Evolutionary conservation across 2,329 filamentous ascomycete genomes (phyloP).

Genomic region (Colletotrichum acutatum): DNA sequence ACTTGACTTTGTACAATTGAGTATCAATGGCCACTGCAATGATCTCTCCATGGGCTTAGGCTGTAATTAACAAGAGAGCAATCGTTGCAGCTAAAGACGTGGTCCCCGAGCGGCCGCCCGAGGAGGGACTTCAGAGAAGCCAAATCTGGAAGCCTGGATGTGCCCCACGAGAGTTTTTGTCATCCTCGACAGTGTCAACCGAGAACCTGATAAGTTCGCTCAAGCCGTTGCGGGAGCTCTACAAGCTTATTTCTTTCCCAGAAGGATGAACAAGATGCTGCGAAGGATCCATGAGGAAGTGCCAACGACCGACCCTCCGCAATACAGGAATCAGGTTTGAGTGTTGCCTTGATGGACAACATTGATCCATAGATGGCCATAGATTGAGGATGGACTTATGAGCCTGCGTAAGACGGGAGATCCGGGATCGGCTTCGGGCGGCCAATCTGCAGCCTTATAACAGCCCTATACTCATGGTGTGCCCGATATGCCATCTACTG

Average conservation of each 20-base stretch:
- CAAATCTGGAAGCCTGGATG: background rate
- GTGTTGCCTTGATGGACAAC: background rate
- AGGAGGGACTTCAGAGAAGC: background rate
- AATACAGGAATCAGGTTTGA: background rate
- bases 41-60: background rate
- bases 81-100: background rate
- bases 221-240: background rate
- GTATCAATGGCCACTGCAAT: background rate
- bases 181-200: background rate
- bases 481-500: no score
- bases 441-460: background rate
- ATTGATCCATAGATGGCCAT: no score
- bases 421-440: background rate
- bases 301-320: background rate
- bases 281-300: conserved; percentile 10
- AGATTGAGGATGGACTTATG: background rate
- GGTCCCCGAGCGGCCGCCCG: background rate
- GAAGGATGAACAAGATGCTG: background rate
- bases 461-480: background rate
- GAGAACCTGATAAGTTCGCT: background rate
- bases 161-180: background rate
- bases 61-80: background rate
- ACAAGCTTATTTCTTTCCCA: background rate
- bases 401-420: background rate
- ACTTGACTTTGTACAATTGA: background rate